Percentiles rank a stretch among this genome's conserved stretches.
phyloP scores from a whole-genome alignment of 108 stramenopile species.

The Craspedostauros australis region DNA sequence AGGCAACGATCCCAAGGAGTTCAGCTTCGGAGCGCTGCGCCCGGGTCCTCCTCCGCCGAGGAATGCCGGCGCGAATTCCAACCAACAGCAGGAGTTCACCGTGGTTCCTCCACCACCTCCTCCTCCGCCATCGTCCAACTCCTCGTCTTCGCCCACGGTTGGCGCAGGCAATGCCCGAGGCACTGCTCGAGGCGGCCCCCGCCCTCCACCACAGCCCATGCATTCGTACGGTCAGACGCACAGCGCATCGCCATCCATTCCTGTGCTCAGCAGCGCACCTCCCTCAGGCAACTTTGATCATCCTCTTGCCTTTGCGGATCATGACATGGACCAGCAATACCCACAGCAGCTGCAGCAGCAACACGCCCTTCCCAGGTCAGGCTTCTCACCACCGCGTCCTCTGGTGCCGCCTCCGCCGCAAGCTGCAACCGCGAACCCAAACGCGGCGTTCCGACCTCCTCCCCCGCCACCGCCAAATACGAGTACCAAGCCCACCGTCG shows the following conservation, averaged over 20 bases:
- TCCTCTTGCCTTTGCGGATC: neutral
- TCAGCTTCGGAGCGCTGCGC: neutral
- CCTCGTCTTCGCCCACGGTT: neutral
- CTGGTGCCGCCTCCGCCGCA: conserved; percentile 15
- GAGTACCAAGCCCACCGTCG: neutral
- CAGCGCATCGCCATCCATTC: no score
- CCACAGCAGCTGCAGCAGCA: conserved; percentile 5
- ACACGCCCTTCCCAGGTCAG: neutral
- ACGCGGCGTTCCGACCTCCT: neutral
- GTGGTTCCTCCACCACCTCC: neutral
- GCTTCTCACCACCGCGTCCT: conserved; percentile 8
- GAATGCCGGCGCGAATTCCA: conserved; percentile 3
- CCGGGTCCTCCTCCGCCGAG: no score
- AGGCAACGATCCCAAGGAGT: neutral
- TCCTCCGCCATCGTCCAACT: neutral
- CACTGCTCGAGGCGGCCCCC: no score
- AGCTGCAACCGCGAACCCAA: neutral
- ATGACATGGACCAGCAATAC: neutral
- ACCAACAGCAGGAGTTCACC: neutral
- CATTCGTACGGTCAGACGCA: no score
- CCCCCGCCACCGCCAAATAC: neutral
- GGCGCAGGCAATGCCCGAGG: conserved; percentile 7
- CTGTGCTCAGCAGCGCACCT: conserved; percentile 25
- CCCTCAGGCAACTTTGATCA: conserved; percentile 28
- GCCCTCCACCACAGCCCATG: no score